Percentiles rank a stretch among this genome's conserved stretches.
These are phyloP conservation scores for Globisporangium canariense DNA, from an alignment of 352 stramenopile genomes.

Conservation along the genomic window DNA sequence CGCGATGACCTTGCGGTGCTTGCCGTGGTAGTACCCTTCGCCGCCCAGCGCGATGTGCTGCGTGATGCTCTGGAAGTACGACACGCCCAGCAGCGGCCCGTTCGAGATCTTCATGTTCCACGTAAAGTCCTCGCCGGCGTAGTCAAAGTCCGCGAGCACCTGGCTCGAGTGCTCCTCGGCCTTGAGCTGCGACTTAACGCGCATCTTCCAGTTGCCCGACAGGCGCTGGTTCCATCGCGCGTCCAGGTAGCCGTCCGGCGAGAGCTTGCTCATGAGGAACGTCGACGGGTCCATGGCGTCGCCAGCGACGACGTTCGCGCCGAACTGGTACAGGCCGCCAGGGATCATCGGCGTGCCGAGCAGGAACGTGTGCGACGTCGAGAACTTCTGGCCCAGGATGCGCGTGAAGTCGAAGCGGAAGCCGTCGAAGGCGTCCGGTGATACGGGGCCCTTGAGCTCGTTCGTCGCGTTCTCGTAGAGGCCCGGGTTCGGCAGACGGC, in stretches of 20 bases:
- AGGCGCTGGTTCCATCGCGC: slow-evolving; percentile 83
- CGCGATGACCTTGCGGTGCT: slow-evolving; percentile 83
- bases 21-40: slow-evolving; percentile 88
- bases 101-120: slow-evolving; percentile 91
- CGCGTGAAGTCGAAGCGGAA: slow-evolving; percentile 88
- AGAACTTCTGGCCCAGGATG: slow-evolving; percentile 77
- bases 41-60: slow-evolving; percentile 72
- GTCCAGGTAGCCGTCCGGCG: slow-evolving; percentile 79
- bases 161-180: slow-evolving; percentile 75
- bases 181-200: slow-evolving; percentile 83
- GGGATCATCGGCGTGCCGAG: slow-evolving; percentile 82
- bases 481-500: slow-evolving; percentile 70
- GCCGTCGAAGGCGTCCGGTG: slow-evolving; percentile 78
- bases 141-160: slow-evolving; percentile 82
- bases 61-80: slow-evolving; percentile 87
- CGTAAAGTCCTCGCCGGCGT: slow-evolving; percentile 77
- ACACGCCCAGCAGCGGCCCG: slow-evolving; percentile 77
- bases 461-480: slow-evolving; percentile 84
- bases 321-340: slow-evolving; percentile 83
- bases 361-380: slow-evolving; percentile 81
- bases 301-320: slow-evolving; percentile 74
- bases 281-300: slow-evolving; percentile 77
- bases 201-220: slow-evolving; percentile 77
- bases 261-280: slow-evolving; percentile 86
- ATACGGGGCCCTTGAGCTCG: slow-evolving; percentile 79